These are phyloP conservation scores for Elaeagnus macrophylla DNA, from an alignment of 306 rosid genomes.

Conservation along the genomic window DNA sequence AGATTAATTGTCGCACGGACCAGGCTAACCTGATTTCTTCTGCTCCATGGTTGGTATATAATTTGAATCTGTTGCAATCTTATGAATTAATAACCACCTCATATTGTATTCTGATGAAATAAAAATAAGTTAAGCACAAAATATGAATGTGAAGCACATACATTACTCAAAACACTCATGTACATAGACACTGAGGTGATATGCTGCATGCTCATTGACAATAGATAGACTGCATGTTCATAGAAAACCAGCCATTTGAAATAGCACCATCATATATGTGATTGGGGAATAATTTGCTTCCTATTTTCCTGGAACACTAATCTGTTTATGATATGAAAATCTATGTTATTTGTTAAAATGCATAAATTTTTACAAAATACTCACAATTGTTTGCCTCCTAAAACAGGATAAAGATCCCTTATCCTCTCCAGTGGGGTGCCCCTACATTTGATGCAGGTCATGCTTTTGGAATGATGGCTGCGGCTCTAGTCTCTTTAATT, in stretches of 20 bases:
- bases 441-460: constrained; percentile 92
- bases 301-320: too few relatives aligned
- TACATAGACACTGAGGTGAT: too few relatives aligned
- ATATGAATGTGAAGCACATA: too few relatives aligned
- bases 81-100: not conserved
- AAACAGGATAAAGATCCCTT: constrained; percentile 85
- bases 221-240: too few relatives aligned
- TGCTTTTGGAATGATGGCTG: constrained; percentile 95
- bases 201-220: too few relatives aligned
- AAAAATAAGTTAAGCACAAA: not conserved
- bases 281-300: too few relatives aligned
- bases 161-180: too few relatives aligned
- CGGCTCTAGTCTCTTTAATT: constrained; percentile 84
- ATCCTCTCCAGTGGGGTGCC: constrained; percentile 97
- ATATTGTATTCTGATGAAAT: not conserved
- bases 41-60: constrained; percentile 79
- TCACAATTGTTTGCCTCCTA: not conserved
- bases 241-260: too few relatives aligned
- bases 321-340: too few relatives aligned
- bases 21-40: constrained; percentile 80
- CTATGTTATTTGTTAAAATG: not conserved
- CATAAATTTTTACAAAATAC: not conserved
- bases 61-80: not conserved
- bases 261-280: too few relatives aligned
- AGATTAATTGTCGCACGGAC: constrained; percentile 79